Evolutionary conservation across 495 filamentous ascomycete genomes (phyloP).

Genomic region (Sabuloglossum arenarium): DNA sequence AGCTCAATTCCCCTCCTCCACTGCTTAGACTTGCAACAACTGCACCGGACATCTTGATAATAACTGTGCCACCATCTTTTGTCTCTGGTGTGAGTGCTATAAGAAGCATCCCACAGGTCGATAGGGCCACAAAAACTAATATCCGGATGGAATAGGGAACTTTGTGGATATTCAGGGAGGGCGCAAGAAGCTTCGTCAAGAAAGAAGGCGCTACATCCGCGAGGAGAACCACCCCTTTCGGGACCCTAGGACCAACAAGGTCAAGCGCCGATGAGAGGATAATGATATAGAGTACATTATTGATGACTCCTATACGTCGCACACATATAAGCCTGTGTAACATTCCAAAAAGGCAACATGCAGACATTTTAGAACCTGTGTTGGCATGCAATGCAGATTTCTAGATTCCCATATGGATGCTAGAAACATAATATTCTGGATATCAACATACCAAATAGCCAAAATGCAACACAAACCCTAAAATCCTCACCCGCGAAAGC

Average conservation of each 20-base stretch:
- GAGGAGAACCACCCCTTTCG: conserved; percentile 82
- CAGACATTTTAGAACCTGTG: too few species aligned
- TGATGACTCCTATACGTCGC: conserved; percentile 52
- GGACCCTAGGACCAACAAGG: conserved; percentile 65
- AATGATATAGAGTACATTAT: conserved; percentile 96
- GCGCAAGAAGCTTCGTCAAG: conserved; percentile 64
- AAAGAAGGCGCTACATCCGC: conserved; percentile 84
- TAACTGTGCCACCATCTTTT: conserved; percentile 35
- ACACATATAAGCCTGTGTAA: too few species aligned
- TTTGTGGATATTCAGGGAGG: conserved; percentile 68
- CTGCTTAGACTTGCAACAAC: conserved; percentile 66
- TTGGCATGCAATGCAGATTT: too few species aligned
- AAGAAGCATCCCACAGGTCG: conserved; percentile 66
- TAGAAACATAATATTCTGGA: too few species aligned
- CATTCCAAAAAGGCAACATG: too few species aligned
- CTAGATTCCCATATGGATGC: too few species aligned
- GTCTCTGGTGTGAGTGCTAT: conserved; percentile 56
- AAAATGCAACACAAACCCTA: conserved; percentile 63
- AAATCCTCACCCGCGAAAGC: conserved; percentile 48
- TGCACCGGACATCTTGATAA: conserved; percentile 60
- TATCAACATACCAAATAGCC: conserved; percentile 54
- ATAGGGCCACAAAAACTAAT: conserved; percentile 46
- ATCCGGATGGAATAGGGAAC: conserved; percentile 63
- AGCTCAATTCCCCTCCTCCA: conserved; percentile 73
- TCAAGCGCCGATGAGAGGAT: conserved; percentile 92